Evolutionary conservation across 2,329 filamentous ascomycete genomes (phyloP).

Genomic region (Hypoxylon sp.): DNA sequence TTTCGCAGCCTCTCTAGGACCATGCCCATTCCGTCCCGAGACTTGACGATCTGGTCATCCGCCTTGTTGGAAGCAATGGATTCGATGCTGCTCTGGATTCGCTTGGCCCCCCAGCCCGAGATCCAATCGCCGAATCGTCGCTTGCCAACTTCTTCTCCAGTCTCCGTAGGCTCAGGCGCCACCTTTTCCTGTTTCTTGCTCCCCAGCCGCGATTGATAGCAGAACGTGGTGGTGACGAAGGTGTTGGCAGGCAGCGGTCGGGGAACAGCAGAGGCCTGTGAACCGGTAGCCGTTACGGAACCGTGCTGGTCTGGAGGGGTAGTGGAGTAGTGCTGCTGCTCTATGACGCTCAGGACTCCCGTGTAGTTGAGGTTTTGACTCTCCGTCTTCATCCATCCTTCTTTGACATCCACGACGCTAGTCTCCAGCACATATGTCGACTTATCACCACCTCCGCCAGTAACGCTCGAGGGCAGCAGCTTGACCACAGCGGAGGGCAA

Average conservation of each 20-base stretch:
- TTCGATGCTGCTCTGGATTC: conserved; percentile 83
- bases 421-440: conserved; percentile 83
- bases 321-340: conserved; percentile 73
- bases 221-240: conserved; percentile 76
- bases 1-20: conserved; percentile 75
- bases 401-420: conserved; percentile 77
- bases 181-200: conserved; percentile 68
- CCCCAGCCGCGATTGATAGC: conserved; percentile 75
- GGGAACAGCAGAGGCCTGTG: conserved; percentile 6
- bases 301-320: conserved; percentile 46
- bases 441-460: conserved; percentile 72
- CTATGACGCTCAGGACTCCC: conserved; percentile 79
- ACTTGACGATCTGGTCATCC: conserved; percentile 79
- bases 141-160: conserved; percentile 48
- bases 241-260: conserved; percentile 54
- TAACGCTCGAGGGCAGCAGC: conserved; percentile 73
- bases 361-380: conserved; percentile 84
- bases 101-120: conserved; percentile 66
- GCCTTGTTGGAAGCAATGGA: conserved; percentile 79
- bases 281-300: conserved; percentile 45
- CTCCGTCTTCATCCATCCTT: conserved; percentile 85
- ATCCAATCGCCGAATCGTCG: conserved; percentile 55
- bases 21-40: conserved; percentile 82
- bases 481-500: conserved; percentile 78
- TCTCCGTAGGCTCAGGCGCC: conserved; percentile 50